These are phyloP conservation scores for Rubus idaeus DNA, from an alignment of 306 rosid species.

Conservation along the genomic window DNA sequence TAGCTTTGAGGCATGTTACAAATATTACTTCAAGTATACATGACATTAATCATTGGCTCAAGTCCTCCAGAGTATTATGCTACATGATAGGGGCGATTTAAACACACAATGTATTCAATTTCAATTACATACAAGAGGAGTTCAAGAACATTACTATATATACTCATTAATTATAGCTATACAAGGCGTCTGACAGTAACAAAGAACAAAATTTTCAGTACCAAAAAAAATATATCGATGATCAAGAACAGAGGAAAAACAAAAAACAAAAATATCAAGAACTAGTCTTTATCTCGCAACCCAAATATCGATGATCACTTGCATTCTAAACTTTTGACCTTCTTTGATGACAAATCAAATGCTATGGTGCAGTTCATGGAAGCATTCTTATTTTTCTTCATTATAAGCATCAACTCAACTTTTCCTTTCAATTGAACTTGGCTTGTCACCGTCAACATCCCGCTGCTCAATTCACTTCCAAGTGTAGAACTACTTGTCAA, in stretches of 20 bases:
- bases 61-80: not conserved
- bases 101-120: not conserved
- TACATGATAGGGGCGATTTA: not conserved
- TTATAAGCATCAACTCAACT: constrained; percentile 22
- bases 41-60: not conserved
- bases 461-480: constrained; percentile 1
- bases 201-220: not conserved
- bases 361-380: constrained; percentile 13
- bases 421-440: not conserved
- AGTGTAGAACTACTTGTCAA: not conserved
- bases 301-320: constrained; percentile 8
- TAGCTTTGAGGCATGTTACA: too few species aligned
- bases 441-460: constrained; percentile 6
- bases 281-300: not conserved
- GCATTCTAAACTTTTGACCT: not conserved
- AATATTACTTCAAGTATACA: not conserved
- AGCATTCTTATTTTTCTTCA: constrained; percentile 21
- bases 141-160: not conserved
- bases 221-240: not conserved
- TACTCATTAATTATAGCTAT: not conserved
- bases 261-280: not conserved
- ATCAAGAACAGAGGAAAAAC: not conserved
- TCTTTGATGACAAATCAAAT: not conserved
- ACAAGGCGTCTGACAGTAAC: not conserved
- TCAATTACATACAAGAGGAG: not conserved